Evolutionary conservation across 371 early-diverging fungal genomes (phyloP).

Genomic region (Cokeromyces recurvatus): DNA sequence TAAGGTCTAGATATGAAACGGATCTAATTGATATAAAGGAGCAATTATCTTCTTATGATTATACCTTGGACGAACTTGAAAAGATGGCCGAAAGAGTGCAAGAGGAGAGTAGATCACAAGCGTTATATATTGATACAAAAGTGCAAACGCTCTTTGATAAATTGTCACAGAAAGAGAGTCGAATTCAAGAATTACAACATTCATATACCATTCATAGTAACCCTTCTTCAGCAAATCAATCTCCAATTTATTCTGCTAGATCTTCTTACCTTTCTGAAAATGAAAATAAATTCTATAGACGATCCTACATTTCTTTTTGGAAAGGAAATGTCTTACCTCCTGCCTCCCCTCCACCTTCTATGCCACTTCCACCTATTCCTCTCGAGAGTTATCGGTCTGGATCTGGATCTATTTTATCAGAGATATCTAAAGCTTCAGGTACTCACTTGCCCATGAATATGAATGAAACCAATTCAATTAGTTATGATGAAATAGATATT

Average conservation of each 20-base stretch:
- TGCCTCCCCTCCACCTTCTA: slow-evolving; percentile 21
- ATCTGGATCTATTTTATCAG: slow-evolving; percentile 4
- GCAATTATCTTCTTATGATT: no score
- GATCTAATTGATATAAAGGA: no score
- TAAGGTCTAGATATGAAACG: no score
- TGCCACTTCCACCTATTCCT: slow-evolving; percentile 23
- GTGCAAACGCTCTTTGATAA: slow-evolving; percentile 9
- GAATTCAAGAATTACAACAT: not conserved
- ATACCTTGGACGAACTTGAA: slow-evolving; percentile 8
- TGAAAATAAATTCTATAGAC: not conserved
- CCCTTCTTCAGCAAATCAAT: no score
- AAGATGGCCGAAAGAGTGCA: slow-evolving; percentile 1
- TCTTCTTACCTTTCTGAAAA: slow-evolving; percentile 5
- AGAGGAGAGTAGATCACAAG: slow-evolving; percentile 10
- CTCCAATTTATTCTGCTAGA: slow-evolving; percentile 5
- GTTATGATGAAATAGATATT: not conserved
- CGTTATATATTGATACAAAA: slow-evolving; percentile 15
- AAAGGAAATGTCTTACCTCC: slow-evolving; percentile 17
- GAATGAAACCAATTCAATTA: no score
- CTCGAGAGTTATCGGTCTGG: not conserved
- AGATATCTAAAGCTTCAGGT: slow-evolving; percentile 1
- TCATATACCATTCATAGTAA: not conserved
- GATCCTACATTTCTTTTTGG: slow-evolving; percentile 13
- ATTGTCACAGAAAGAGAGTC: not conserved
- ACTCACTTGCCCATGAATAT: no score